phyloP scores from a whole-genome alignment of 2,329 filamentous ascomycete species.

The Diaporthe sp. region DNA sequence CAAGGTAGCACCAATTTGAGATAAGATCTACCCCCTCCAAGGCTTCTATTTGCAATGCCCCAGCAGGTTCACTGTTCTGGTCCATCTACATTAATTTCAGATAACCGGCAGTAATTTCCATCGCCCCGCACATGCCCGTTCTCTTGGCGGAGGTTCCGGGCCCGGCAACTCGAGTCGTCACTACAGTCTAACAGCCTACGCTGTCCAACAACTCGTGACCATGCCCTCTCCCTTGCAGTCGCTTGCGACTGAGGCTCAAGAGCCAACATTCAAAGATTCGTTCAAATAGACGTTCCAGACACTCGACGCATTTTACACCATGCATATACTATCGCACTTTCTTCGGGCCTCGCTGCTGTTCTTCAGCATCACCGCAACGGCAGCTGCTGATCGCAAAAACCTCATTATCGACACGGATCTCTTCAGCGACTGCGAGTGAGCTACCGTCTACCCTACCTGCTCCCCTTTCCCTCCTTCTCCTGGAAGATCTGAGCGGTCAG shows the following conservation, averaged over 20 bases:
- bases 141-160: not conserved
- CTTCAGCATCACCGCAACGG: not conserved
- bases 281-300: too few species aligned
- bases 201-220: not conserved
- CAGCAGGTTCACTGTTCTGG: too few species aligned
- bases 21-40: too few species aligned
- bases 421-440: conserved; percentile 62
- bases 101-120: not conserved
- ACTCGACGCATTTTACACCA: not conserved
- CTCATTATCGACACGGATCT: conserved; percentile 63
- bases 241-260: too few species aligned
- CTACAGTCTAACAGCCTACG: too few species aligned
- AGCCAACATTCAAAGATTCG: not conserved
- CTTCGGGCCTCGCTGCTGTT: not conserved
- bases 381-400: conserved; percentile 47
- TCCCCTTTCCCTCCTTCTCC: too few species aligned
- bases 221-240: not conserved
- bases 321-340: not conserved
- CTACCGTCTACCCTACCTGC: not conserved
- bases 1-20: too few species aligned
- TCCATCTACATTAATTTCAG: too few species aligned
- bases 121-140: not conserved
- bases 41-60: too few species aligned
- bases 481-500: too few species aligned
- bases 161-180: not conserved